Percentiles rank a stretch among this genome's conserved stretches.
Conservation (phyloP, 2,329 filamentous ascomycete genomes). For the Didymella arachidicola region DNA sequence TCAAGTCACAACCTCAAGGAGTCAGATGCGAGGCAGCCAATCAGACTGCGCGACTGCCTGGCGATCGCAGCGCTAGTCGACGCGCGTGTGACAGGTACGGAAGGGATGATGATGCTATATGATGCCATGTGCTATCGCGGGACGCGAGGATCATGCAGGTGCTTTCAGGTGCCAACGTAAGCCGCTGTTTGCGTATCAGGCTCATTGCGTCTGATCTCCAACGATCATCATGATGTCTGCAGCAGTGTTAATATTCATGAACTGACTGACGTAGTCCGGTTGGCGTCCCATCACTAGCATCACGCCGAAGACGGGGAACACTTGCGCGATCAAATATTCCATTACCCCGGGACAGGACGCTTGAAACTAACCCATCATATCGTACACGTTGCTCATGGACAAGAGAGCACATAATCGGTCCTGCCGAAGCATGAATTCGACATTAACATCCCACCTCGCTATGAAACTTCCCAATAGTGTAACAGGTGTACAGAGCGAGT, state of each 20-base stretch:
- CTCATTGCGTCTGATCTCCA: not conserved
- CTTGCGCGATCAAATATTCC: slow-evolving; percentile 10
- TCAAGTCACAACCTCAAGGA: slow-evolving; percentile 12
- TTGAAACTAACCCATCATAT: slow-evolving; percentile 16
- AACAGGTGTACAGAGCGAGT: slow-evolving; percentile 37
- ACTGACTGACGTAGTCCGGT: slow-evolving; percentile 2
- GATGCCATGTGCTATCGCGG: slow-evolving; percentile 16
- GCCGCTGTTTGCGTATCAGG: not conserved
- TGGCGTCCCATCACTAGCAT: not conserved
- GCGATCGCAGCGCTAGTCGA: slow-evolving; percentile 18
- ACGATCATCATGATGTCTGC: not conserved
- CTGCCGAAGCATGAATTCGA: slow-evolving; percentile 28
- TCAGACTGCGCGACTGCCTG: slow-evolving; percentile 15
- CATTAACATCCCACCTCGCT: slow-evolving; percentile 6
- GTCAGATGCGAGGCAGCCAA: slow-evolving; percentile 23
- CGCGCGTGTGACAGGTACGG: slow-evolving; percentile 24
- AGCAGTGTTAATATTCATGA: not conserved
- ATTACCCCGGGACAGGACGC: slow-evolving; percentile 10
- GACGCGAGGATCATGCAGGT: slow-evolving; percentile 5
- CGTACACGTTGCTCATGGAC: slow-evolving; percentile 26
- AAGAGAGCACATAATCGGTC: slow-evolving; percentile 28
- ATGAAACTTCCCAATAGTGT: slow-evolving; percentile 9
- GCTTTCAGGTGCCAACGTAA: not conserved
- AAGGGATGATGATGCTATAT: slow-evolving; percentile 13
- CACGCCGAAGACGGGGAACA: not conserved